Evolutionary conservation across 352 stramenopile genomes (phyloP).

Genomic region (Globisporangium cederbergense): DNA sequence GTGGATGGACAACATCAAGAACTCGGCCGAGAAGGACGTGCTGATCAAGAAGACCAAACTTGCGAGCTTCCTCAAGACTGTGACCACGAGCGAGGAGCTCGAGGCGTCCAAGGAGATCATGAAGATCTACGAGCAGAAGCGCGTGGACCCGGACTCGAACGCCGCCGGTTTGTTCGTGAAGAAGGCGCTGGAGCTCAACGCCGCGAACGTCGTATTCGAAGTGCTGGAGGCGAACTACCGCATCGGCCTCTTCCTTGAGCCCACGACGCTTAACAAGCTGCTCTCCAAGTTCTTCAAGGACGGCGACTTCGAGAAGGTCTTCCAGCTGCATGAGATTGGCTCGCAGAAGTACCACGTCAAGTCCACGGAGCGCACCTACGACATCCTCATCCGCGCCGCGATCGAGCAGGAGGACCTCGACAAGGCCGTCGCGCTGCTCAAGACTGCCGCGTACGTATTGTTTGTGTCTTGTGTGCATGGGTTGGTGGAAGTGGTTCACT

Average conservation of each 20-base stretch:
- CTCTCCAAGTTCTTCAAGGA: slow-evolving; percentile 82
- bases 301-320: slow-evolving; percentile 75
- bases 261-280: slow-evolving; percentile 79
- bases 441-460: slow-evolving; percentile 68
- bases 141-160: slow-evolving; percentile 73
- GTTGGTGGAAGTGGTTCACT: no score
- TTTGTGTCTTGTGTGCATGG: slow-evolving; percentile 1
- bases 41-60: slow-evolving; percentile 84
- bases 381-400: slow-evolving; percentile 78
- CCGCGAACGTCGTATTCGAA: slow-evolving; percentile 66
- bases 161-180: slow-evolving; percentile 78
- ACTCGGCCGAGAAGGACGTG: slow-evolving; percentile 66
- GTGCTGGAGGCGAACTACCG: slow-evolving; percentile 81
- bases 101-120: slow-evolving; percentile 82
- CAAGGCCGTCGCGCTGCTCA: slow-evolving; percentile 65
- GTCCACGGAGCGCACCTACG: slow-evolving; percentile 79
- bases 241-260: slow-evolving; percentile 79
- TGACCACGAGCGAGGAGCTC: slow-evolving; percentile 77
- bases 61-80: slow-evolving; percentile 78
- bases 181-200: slow-evolving; percentile 78
- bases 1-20: slow-evolving; percentile 81
- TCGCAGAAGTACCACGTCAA: slow-evolving; percentile 80
- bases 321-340: slow-evolving; percentile 72
- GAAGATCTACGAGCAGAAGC: slow-evolving; percentile 87
- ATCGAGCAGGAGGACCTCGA: slow-evolving; percentile 74